A percentile compares a stretch with the other conserved stretches of the same genome.
phyloP scores from a whole-genome alignment of 2,329 filamentous ascomycete species.

The Zopfia rhizophila region DNA sequence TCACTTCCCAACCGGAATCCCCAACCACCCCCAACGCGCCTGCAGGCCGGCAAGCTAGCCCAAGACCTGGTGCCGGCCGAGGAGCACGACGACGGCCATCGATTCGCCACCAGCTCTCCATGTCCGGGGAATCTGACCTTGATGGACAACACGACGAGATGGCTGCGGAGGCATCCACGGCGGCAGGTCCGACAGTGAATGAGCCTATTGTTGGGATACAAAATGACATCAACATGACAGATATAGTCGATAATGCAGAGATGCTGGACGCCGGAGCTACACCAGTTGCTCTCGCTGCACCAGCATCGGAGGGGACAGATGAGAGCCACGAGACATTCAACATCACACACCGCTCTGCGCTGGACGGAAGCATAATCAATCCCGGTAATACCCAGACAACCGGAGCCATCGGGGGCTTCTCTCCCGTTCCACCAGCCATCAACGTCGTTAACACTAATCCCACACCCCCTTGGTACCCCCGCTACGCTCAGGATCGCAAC shows the following conservation, averaged over 20 bases:
- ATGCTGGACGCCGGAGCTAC: slow-evolving; percentile 78
- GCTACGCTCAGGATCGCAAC: slow-evolving; percentile 81
- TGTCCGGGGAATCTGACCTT: slow-evolving; percentile 81
- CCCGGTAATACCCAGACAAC: slow-evolving; percentile 73
- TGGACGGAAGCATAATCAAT: slow-evolving; percentile 86
- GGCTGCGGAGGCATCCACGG: slow-evolving; percentile 79
- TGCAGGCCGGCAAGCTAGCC: slow-evolving; percentile 47
- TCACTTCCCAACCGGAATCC: slow-evolving; percentile 87
- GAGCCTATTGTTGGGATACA: slow-evolving; percentile 83
- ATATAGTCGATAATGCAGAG: slow-evolving; percentile 84
- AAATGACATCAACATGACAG: slow-evolving; percentile 84
- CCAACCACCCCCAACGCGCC: slow-evolving; percentile 56
- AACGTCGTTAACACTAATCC: slow-evolving; percentile 77
- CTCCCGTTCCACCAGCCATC: slow-evolving; percentile 74
- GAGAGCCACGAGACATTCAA: slow-evolving; percentile 82
- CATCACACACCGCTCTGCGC: slow-evolving; percentile 84
- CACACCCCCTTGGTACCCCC: slow-evolving; percentile 80
- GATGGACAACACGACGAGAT: slow-evolving; percentile 87
- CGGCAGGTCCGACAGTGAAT: slow-evolving; percentile 73
- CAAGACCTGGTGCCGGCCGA: slow-evolving; percentile 59
- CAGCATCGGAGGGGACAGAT: slow-evolving; percentile 85
- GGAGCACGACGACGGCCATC: slow-evolving; percentile 78
- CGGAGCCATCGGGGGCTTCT: slow-evolving; percentile 73
- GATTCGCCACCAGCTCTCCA: slow-evolving; percentile 88
- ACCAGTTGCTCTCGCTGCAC: slow-evolving; percentile 78